Evolutionary conservation across 148 eudicot species (phyloP), one percentile per base, ranked within the genome.

Genomic region (Cornus florida): DNA sequence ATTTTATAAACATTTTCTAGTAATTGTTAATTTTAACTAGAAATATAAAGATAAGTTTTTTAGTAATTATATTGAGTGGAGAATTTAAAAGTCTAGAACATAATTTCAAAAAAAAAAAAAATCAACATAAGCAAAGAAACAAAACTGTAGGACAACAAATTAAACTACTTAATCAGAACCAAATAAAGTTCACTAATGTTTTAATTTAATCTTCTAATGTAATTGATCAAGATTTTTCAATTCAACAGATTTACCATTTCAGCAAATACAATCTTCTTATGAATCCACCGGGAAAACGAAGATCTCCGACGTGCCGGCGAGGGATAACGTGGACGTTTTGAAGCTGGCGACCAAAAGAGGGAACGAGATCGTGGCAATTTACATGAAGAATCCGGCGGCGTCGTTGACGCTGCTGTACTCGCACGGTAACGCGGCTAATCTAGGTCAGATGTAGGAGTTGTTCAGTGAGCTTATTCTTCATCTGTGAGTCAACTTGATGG

Each of bases 401-500:
- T 2, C 72, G 79, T 50, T 90, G 82, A 91, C 94, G 74, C 57
- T 93, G 72, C 71, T 93, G 69, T 93, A 93, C 75, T 93, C 97
- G 1, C 97, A 93, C 80, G 97, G 97, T 0, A 93, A 93, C 81
- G 97, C 97, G 0, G 97, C 97, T 72, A 94, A 93, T 91, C 71
- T 93, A 68, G 97, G 97, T 9, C 97, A 93, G 86, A 91, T 93
- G 97, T 89, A 89, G 70, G 92, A 90, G 80, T 82, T 93, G 59
- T 91, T 93, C 75, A 79, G 83, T 59, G 92, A 93, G 78, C 97
- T 93, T 71, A 88, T 93, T 78, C 19, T 82, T 80, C 94, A 87
- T 59, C 91, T 93, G 74, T 83, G 86, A 75, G 92, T 93, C 75
- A 93, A 93, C 83, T 83, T 93, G 85, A 82, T 93, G 88, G 94